phyloP scores from a whole-genome alignment of 129 eudicot genomes.

The Pseudognaphalium luteoalbum region DNA sequence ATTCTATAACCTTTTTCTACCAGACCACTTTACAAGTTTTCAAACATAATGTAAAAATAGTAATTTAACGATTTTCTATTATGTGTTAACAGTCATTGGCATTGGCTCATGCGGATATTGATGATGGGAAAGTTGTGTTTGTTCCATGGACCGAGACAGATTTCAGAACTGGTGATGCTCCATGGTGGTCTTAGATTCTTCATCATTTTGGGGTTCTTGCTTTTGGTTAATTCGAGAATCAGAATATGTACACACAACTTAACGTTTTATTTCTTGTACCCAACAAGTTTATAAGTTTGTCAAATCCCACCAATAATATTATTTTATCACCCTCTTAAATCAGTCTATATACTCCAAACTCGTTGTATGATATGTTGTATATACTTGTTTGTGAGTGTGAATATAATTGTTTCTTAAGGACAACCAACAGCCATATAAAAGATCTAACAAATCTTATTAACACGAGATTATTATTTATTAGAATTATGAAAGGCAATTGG shows the following conservation, averaged over 20 bases:
- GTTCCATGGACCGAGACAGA: slow-evolving; percentile 95
- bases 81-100: slow-evolving; percentile 75
- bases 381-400: neutral
- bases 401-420: neutral
- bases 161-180: slow-evolving; percentile 90
- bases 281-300: slow-evolving; percentile 29
- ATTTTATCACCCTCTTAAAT: neutral
- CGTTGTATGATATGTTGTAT: neutral
- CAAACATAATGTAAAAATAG: neutral
- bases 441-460: neutral
- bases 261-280: slow-evolving; percentile 23
- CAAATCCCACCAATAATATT: slow-evolving; percentile 2
- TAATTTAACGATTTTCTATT: neutral
- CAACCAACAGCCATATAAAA: neutral
- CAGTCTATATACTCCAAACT: neutral
- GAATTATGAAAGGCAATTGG: neutral
- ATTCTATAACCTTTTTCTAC: neutral
- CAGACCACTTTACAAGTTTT: neutral
- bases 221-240: slow-evolving; percentile 8
- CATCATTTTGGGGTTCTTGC: slow-evolving; percentile 3
- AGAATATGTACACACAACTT: slow-evolving; percentile 34
- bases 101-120: slow-evolving; percentile 86
- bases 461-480: neutral
- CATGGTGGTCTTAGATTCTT: slow-evolving; percentile 77
- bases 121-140: slow-evolving; percentile 84